phyloP scores from a whole-genome alignment of 1,139 yeast genomes.

The Petasospora fabianii region DNA sequence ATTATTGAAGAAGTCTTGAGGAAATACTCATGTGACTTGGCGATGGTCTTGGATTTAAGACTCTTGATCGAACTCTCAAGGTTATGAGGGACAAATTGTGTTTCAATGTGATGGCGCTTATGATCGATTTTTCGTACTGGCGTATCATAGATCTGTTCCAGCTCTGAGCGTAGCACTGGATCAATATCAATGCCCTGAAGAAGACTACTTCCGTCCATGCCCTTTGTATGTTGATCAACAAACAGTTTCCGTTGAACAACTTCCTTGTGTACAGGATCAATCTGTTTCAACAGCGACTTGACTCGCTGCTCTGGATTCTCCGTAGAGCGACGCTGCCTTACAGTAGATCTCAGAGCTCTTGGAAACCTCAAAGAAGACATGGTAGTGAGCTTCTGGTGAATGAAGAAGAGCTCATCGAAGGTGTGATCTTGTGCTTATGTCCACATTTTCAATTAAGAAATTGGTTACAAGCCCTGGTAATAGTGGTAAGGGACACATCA shows the following conservation, averaged over 20 bases:
- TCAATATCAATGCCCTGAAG: conserved; percentile 9
- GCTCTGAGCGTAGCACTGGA: conserved; percentile 12
- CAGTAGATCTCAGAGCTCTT: not conserved
- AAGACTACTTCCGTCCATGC: conserved; percentile 2
- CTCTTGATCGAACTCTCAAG: conserved; percentile 6
- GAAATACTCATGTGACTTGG: conserved; percentile 4
- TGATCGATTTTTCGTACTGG: conserved; percentile 5
- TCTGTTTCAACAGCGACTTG: conserved; percentile 6
- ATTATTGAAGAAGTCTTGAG: conserved; percentile 6
- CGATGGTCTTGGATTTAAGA: conserved; percentile 6
- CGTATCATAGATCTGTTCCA: conserved; percentile 8
- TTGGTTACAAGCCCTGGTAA: not conserved
- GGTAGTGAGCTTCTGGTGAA: not conserved
- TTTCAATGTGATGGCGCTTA: conserved; percentile 1
- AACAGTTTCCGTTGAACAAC: conserved; percentile 14
- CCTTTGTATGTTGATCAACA: conserved; percentile 14
- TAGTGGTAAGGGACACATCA: not conserved
- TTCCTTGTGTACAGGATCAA: conserved; percentile 15
- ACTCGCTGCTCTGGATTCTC: conserved; percentile 1
- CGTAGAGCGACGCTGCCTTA: too few species aligned
- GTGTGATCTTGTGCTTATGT: not conserved
- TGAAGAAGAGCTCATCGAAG: not conserved
- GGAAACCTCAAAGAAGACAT: not conserved
- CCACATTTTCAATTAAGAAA: not conserved
- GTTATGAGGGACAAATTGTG: conserved; percentile 7